Evolutionary conservation across 352 stramenopile genomes (phyloP).

Genomic region (Globisporangium recalcitrans): DNA sequence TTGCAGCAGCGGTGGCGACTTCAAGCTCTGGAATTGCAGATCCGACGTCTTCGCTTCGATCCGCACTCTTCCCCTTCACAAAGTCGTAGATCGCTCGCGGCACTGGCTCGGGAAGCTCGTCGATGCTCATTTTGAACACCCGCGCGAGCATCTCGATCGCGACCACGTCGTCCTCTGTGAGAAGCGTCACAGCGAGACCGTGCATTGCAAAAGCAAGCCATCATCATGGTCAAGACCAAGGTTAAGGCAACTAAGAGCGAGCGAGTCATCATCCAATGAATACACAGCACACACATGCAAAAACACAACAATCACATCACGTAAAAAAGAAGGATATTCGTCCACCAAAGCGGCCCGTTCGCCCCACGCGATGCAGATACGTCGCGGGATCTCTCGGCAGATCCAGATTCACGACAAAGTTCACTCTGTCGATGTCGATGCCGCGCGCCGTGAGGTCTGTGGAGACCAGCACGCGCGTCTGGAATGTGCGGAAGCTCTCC

Average conservation of each 20-base stretch:
- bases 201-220: conserved; percentile 12
- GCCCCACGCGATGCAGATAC: conserved; percentile 74
- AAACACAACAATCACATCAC: background rate
- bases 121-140: conserved; percentile 69
- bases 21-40: background rate
- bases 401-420: conserved; percentile 79
- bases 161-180: conserved; percentile 40
- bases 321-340: conserved; percentile 49
- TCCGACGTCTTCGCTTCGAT: conserved; percentile 14
- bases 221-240: conserved; percentile 17
- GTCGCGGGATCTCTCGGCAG: conserved; percentile 65
- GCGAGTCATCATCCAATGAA: background rate
- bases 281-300: conserved; percentile 6
- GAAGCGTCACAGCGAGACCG: conserved; percentile 65
- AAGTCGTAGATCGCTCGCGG: conserved; percentile 38
- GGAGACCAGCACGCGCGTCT: conserved; percentile 61
- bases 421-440: conserved; percentile 74
- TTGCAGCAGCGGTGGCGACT: background rate
- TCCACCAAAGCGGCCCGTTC: conserved; percentile 67
- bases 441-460: conserved; percentile 72
- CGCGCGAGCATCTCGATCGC: conserved; percentile 50
- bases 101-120: conserved; percentile 37
- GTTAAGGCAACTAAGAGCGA: conserved; percentile 1
- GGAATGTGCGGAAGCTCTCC: conserved; percentile 45
- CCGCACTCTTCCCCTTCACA: background rate